Evolutionary conservation across 768 basidiomycete genomes (phyloP), one percentile per base, ranked within the genome.

Genomic region (Neoboletus brunneissimus): DNA sequence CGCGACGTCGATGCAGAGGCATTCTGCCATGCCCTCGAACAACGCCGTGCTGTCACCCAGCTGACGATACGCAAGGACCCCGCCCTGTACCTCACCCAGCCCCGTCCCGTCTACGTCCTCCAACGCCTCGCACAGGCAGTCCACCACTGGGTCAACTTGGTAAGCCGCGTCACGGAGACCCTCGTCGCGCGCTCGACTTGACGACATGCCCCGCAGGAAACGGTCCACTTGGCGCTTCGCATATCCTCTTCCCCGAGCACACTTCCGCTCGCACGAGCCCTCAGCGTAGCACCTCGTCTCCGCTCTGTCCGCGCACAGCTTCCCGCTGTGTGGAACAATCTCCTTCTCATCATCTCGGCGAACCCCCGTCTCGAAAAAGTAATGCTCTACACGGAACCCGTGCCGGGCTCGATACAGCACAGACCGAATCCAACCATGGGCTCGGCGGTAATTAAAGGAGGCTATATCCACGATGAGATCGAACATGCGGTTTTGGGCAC

Each of bases 291-390:
- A 5, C 77, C 78, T 22, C 61, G 70, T 12, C 72, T 88, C 6
- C 79, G 76, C 59, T 76, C 73, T 2, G 75, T 87, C 51, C 72
- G 76, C 54, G 81, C 85, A 0, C 75, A 79, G 44, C 72, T 85
- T 7, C 86, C 86, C 2, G 75, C 79, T 5, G 72, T 85, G 0
- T 87, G 85, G 86, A 84, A 81, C 67, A 72, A 76, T 43, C 62
- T 79, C 15, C 75, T 86, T 54, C 76, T 83, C 55, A 61, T 76
- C 42, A 73, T 86, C 38, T 74, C 80, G 40, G 51, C 64, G 8
- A 86, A 86, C 67, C 76, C 79, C 0, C 53, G 69, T 2, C 73
- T 86, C 48, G 73, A 80, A 59, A 74, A 77, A 43, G 77, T 86
- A 62, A 68, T 77, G 72, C 66, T 68, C 25, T 69, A 66, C 44